phyloP scores from a whole-genome alignment of 2,329 filamentous ascomycete species.

The Gnomoniopsis smithogilvyi region DNA sequence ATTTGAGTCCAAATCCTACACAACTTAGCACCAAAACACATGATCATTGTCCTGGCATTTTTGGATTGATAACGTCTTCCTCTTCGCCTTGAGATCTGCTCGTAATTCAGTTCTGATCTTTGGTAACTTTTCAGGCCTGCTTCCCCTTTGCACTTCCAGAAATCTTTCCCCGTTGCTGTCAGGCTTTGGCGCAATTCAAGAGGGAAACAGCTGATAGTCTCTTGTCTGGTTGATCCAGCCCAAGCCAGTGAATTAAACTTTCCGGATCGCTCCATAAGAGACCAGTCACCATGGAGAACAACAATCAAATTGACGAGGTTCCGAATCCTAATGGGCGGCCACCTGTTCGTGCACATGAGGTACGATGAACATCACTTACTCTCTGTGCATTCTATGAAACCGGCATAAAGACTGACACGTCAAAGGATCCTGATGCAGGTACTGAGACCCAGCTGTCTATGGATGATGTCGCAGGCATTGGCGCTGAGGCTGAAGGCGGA shows the following conservation, averaged over 20 bases:
- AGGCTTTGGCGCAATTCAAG: background rate
- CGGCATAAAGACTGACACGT: no score
- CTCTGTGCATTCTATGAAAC: no score
- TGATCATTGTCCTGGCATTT: conserved; percentile 9
- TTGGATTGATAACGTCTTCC: conserved; percentile 3
- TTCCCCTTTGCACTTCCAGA: background rate
- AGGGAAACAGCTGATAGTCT: background rate
- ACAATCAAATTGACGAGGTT: background rate
- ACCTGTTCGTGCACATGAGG: no score
- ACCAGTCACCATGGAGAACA: background rate
- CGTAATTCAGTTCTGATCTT: background rate
- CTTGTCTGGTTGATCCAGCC: no score
- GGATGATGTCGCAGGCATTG: no score
- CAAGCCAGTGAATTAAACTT: background rate
- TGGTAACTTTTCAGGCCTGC: background rate
- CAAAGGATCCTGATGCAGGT: no score
- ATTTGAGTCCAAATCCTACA: background rate
- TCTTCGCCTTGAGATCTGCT: background rate
- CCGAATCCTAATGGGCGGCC: no score
- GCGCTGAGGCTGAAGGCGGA: no score
- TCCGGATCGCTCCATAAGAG: background rate
- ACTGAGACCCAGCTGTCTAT: no score
- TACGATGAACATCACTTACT: no score
- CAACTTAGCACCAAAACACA: background rate
- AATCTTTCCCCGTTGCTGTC: background rate